Percentiles rank a stretch among this genome's conserved stretches.
phyloP scores from a whole-genome alignment of 225 moss, liverwort and hornwort species.

The Marchantia paleacea region DNA sequence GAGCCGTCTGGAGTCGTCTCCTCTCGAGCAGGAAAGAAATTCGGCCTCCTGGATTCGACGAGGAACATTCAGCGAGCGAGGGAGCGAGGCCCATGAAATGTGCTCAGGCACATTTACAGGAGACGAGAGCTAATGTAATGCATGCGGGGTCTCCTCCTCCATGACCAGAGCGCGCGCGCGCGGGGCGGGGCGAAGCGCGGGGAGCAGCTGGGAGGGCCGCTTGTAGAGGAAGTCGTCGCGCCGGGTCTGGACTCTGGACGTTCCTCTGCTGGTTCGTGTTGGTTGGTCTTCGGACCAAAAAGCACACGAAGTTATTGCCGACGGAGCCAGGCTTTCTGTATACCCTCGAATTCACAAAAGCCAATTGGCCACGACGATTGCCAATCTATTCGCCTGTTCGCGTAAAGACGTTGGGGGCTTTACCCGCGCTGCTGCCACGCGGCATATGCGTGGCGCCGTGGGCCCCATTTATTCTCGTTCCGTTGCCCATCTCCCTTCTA shows the following conservation, averaged over 20 bases:
- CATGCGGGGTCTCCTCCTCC: background rate
- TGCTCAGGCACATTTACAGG: background rate
- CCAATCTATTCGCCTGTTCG: background rate
- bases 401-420: conserved; percentile 7
- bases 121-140: background rate
- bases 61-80: background rate
- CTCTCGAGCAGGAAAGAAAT: no score
- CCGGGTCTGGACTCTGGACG: background rate
- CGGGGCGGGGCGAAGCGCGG: no score
- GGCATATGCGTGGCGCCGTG: background rate
- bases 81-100: background rate
- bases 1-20: no score
- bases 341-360: background rate
- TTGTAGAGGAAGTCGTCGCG: background rate
- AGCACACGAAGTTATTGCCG: background rate
- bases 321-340: background rate
- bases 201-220: background rate
- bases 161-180: no score
- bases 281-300: background rate
- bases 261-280: background rate
- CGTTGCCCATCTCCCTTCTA: background rate
- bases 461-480: background rate
- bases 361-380: background rate
- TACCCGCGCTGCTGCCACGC: background rate
- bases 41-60: background rate